Conservation (phyloP, 306 rosid genomes). For the Vigna unguiculata region DNA sequence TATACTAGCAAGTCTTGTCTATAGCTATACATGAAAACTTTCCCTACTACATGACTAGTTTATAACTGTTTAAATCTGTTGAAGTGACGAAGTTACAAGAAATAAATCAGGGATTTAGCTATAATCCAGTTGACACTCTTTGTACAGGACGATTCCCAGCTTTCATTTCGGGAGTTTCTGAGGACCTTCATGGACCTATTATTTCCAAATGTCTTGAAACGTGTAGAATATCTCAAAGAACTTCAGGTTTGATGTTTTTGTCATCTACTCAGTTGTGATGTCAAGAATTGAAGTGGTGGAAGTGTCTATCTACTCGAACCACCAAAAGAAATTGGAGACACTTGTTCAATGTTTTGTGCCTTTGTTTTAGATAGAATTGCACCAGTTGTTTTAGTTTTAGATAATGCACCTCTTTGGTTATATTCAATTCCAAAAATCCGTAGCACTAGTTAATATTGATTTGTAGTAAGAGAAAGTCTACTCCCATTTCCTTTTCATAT, state of each 20-base stretch:
- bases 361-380: too few species aligned
- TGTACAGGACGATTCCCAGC: conserved; percentile 57
- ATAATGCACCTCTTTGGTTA: conserved; percentile 3
- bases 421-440: conserved; percentile 8
- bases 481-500: background rate
- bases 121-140: background rate
- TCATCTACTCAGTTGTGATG: background rate
- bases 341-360: background rate
- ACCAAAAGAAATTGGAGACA: background rate
- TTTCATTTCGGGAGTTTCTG: conserved; percentile 48
- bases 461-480: conserved; percentile 6
- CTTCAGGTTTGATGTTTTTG: conserved; percentile 54
- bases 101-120: too few species aligned
- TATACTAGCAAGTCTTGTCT: too few species aligned
- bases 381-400: background rate
- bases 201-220: conserved; percentile 52
- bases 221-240: conserved; percentile 52
- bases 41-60: too few species aligned
- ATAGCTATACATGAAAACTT: too few species aligned
- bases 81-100: too few species aligned
- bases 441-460: background rate
- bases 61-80: too few species aligned
- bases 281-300: conserved; percentile 8
- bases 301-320: background rate
- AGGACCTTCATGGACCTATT: conserved; percentile 51